Conservation (phyloP, 148 eudicot genomes). For the Talinum fruticosum region DNA sequence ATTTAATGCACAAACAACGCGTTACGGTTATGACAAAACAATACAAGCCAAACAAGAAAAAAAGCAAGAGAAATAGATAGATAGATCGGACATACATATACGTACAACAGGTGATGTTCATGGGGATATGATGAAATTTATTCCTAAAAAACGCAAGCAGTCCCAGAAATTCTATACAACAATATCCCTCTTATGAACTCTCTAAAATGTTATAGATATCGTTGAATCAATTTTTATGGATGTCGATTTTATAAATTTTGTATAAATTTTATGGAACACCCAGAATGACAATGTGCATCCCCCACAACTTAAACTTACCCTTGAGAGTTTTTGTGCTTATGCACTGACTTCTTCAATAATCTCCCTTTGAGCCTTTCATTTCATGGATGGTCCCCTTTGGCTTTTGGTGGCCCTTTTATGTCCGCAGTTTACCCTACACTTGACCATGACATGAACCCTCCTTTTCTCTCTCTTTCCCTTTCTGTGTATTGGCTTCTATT, state of each 20-base stretch:
- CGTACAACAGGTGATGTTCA: neutral
- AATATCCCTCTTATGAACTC: too few species aligned
- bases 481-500: neutral
- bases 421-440: constrained; percentile 14
- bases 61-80: neutral
- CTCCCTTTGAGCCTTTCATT: neutral
- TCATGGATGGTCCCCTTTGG: constrained; percentile 11
- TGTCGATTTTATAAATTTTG: too few species aligned
- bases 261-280: too few species aligned
- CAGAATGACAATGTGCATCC: too few species aligned
- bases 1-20: neutral
- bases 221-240: too few species aligned
- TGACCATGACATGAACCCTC: constrained; percentile 1
- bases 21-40: neutral
- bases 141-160: too few species aligned
- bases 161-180: too few species aligned
- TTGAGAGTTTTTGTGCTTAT: neutral
- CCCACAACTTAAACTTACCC: neutral
- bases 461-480: neutral
- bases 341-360: neutral
- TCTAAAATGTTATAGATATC: too few species aligned
- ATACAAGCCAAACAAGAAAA: neutral
- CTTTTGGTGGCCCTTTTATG: constrained; percentile 19
- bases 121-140: neutral
- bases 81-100: too few species aligned